phyloP scores from a whole-genome alignment of 2,329 filamentous ascomycete genomes.

The Pseudogymnoascus sp. region DNA sequence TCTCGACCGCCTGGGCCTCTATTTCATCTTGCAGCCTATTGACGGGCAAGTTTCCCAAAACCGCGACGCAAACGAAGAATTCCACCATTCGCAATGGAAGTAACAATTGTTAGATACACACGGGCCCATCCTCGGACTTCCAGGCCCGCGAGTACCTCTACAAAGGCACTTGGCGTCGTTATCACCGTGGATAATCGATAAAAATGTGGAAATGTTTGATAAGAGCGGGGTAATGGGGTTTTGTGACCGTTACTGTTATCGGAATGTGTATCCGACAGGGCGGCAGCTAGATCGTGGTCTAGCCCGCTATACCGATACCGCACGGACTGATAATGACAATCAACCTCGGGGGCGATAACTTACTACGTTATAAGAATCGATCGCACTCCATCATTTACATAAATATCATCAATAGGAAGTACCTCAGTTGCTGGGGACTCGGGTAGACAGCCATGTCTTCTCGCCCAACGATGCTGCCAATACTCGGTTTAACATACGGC shows the following conservation, averaged over 20 bases:
- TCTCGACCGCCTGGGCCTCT: neutral
- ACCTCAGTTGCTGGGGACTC: neutral
- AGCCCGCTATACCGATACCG: neutral
- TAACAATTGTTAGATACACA: neutral
- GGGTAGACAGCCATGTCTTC: neutral
- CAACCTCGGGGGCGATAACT: neutral
- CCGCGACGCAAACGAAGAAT: neutral
- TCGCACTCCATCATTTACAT: neutral
- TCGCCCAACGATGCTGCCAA: neutral
- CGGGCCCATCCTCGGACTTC: neutral
- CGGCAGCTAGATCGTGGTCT: neutral
- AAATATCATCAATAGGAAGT: neutral
- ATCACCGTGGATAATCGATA: conserved; percentile 12
- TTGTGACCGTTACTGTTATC: neutral
- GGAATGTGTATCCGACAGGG: conserved; percentile 6
- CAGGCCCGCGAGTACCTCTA: neutral
- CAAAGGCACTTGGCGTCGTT: conserved; percentile 11
- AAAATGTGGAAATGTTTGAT: conserved; percentile 9
- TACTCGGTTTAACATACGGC: neutral
- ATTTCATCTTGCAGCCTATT: neutral
- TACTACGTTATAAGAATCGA: neutral
- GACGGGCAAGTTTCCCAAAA: neutral
- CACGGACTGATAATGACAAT: neutral
- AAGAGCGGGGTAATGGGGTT: conserved; percentile 9
- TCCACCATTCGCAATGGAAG: neutral